These are phyloP conservation scores for Phytophthora vignae DNA, from an alignment of 352 stramenopile species.

Conservation along the genomic window DNA sequence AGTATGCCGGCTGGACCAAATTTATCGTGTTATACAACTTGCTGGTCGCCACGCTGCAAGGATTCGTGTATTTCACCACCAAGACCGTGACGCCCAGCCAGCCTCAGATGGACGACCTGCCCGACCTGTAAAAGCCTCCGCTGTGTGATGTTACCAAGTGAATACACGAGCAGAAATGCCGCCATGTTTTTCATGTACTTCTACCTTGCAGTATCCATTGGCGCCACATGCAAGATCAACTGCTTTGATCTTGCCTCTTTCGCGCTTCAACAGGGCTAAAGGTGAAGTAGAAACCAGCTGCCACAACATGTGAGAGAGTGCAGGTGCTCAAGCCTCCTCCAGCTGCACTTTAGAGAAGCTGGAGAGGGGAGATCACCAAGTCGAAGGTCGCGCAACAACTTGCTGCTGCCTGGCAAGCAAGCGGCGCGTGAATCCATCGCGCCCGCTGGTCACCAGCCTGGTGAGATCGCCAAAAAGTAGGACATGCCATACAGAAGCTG, in stretches of 20 bases:
- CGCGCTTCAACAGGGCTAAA: neutral
- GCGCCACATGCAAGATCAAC: neutral
- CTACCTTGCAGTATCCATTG: neutral
- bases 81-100: conserved; percentile 69
- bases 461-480: neutral
- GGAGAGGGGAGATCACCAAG: neutral
- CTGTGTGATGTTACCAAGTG: conserved; percentile 17
- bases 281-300: neutral
- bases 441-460: too few relatives aligned
- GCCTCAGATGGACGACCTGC: conserved; percentile 70
- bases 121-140: conserved; percentile 51
- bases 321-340: neutral
- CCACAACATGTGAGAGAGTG: neutral
- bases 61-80: conserved; percentile 86
- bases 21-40: conserved; percentile 83
- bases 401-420: too few relatives aligned
- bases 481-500: neutral
- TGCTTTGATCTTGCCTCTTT: neutral
- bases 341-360: neutral
- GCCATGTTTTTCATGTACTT: conserved; percentile 1
- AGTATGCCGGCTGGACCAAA: conserved; percentile 76
- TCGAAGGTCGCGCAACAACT: too few relatives aligned
- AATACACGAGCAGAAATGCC: conserved; percentile 23
- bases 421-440: too few relatives aligned
- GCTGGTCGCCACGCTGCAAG: conserved; percentile 75